Evolutionary conservation across 768 basidiomycete genomes (phyloP), one percentile per base, ranked within the genome.

Genomic region (Rhizopogon sp.): DNA sequence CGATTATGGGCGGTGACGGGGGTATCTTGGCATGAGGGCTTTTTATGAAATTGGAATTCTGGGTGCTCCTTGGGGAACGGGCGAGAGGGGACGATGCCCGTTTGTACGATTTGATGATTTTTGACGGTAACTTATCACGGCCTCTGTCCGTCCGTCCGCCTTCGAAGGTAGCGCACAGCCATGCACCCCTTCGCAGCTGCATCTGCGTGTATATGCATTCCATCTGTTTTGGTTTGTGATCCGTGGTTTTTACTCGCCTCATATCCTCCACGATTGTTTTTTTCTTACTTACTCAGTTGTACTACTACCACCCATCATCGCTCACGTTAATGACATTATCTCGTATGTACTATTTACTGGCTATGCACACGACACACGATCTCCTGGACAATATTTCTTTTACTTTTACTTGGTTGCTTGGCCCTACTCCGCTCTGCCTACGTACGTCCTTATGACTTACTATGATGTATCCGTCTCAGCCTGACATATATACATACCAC

Each of bases 1-100:
- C 33, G 11, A 20, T 6, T 4, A 14, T 11, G 22, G 49, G 50
- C 5, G 7, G 5, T 9, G 55, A 53, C 5, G 54, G 52, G 4
- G 35, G 52, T 4, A 59, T 70, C 42, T 52, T 68, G 55, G 56
- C 59, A 6, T 69, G 31, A 65, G 20, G 6, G 11, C n/a, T 20
- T 46, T 25, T 14, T 46, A 11, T 17, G 41, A 31, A 45, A 11
- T 37, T 13, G 35, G 35, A 37, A 11, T 35, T 6, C 6, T 7
- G 45, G 13, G 14, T 45, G 9, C 29, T 8, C 13, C 33, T 20
- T 33, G 31, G 13, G 28, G 17, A 33, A 3, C 5, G 35, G 35
- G 33, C 11, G 33, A 9, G 33, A 10, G 33, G 28, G 17, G 29
- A 31, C 5, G 20, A 22, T 13, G 6, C 10, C 22, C 42, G n/a